Conservation (phyloP, 148 eudicot species). For the Rhododendron ovatum region DNA sequence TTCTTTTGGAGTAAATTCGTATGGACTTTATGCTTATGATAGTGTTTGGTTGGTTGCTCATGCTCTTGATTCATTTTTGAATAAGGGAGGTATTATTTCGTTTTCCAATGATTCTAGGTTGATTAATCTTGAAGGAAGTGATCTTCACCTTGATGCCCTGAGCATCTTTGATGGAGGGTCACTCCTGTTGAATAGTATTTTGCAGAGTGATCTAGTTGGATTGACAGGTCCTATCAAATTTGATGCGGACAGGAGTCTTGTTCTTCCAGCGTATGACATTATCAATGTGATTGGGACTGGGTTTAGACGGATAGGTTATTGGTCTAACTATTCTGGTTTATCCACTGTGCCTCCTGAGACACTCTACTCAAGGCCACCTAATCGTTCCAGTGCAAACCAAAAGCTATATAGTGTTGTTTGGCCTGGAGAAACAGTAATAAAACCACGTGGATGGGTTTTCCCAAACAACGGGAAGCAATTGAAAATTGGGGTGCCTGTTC, state of each 20-base stretch:
- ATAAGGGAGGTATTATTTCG: constrained; percentile 67
- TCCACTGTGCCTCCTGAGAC: constrained; percentile 64
- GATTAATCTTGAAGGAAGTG: constrained; percentile 18
- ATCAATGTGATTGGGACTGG: constrained; percentile 86
- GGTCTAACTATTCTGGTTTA: constrained; percentile 88
- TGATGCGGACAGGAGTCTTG: constrained; percentile 46
- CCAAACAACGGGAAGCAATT: constrained; percentile 70
- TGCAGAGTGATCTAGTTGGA: constrained; percentile 63
- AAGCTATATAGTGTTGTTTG: constrained; percentile 58
- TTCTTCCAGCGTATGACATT: constrained; percentile 74
- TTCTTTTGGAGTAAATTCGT: constrained; percentile 61
- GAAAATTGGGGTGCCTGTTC: constrained; percentile 73
- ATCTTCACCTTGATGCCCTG: constrained; percentile 61
- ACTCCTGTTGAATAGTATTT: constrained; percentile 46
- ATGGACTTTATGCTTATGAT: constrained; percentile 91
- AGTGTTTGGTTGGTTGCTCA: constrained; percentile 81
- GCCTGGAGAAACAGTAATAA: constrained; percentile 67
- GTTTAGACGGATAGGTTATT: constrained; percentile 63
- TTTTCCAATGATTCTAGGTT: constrained; percentile 60
- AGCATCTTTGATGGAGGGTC: constrained; percentile 70
- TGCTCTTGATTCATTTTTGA: constrained; percentile 70
- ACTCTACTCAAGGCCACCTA: constrained; percentile 51
- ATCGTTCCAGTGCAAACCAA: constrained; percentile 55
- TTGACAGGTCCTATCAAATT: constrained; percentile 75
- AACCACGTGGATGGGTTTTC: constrained; percentile 97